Percentiles rank a stretch among this genome's conserved stretches.
Evolutionary conservation across 1,284 basidiomycete species (phyloP).

Genomic region (Ustilago cynodontis): DNA sequence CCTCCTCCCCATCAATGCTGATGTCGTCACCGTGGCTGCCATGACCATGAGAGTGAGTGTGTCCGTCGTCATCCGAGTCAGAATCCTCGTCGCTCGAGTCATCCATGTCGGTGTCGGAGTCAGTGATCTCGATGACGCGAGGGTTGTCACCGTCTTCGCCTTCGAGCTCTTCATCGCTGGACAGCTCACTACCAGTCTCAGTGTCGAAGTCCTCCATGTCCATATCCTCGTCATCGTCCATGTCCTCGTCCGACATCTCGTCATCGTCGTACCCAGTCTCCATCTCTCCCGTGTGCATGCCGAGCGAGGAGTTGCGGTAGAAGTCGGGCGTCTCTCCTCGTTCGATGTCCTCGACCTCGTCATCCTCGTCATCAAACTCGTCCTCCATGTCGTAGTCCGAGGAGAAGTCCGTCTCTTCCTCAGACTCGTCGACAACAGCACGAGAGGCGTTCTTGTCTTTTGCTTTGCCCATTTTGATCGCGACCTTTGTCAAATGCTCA

Average conservation of each 20-base stretch:
- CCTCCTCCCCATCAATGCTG: conserved; percentile 71
- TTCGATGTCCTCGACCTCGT: conserved; percentile 73
- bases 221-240: conserved; percentile 91
- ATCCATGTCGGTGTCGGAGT: conserved; percentile 53
- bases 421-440: conserved; percentile 43
- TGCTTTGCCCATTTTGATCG: conserved; percentile 94
- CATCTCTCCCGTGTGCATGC: conserved; percentile 79
- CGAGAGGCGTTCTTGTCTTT: conserved; percentile 37
- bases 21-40: conserved; percentile 39
- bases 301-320: conserved; percentile 95
- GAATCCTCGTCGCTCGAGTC: conserved; percentile 43
- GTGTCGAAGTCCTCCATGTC: conserved; percentile 79
- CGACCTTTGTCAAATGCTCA: conserved; percentile 92
- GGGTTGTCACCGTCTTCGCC: conserved; percentile 66
- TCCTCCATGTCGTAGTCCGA: conserved; percentile 56
- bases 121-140: conserved; percentile 71
- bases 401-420: conserved; percentile 41
- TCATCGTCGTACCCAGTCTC: conserved; percentile 73
- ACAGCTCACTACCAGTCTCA: conserved; percentile 58
- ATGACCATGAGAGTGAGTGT: conserved; percentile 50
- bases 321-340: conserved; percentile 90
- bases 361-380: conserved; percentile 72
- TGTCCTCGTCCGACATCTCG: conserved; percentile 88
- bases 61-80: conserved; percentile 46
- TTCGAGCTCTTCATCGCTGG: conserved; percentile 71